Evolutionary conservation across 1,284 basidiomycete species (phyloP), one percentile per base, ranked within the genome.

Genomic region (Puccinia polysora): DNA sequence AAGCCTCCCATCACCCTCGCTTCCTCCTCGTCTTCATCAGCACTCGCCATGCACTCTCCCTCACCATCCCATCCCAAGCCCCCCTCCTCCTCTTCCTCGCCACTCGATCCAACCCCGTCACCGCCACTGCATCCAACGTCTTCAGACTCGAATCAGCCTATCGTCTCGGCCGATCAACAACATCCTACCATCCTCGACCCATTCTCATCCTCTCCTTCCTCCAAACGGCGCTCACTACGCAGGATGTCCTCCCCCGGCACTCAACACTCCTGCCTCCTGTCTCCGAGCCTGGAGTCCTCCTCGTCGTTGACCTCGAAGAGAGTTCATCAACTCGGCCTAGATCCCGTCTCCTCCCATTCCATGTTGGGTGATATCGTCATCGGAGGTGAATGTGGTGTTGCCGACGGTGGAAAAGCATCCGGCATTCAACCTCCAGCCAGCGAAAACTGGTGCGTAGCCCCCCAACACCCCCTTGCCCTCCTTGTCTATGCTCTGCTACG

Each of bases 231-330:
- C 23, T 14, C 32, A 38, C 30, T 67, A 8, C 65, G 65, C 12
- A 34, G 65, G 36, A 67, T 67, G 65, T 67, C 65, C 15, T 55
- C 65, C 30, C 28, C 65, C 6, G 65, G 65, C 6, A 25, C 65
- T 23, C 47, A 45, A 43, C 65, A 34, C 2, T n/a, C 30, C n/a
- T n/a, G n/a, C n/a, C n/a, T n/a, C n/a, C 36, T 58, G 12, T 5
- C 5, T 32, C 10, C 14, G 5, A 40, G 6, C 15, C 28, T 28
- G 10, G 49, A 36, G 3, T 40, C 8, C 14, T 63, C 60, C 2
- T 40, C 32, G 2, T 53, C 36, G 12, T 15, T n/a, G 14, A 34
- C 34, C n/a, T 38, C 34, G 20, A 53, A 40, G 30, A 15, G 65
- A 14, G 28, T 40, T n/a, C 53, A 56, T 38, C 32, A 49, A 10